Evolutionary conservation across 495 filamentous ascomycete genomes (phyloP).

Genomic region (Aspergillus cristatus): DNA sequence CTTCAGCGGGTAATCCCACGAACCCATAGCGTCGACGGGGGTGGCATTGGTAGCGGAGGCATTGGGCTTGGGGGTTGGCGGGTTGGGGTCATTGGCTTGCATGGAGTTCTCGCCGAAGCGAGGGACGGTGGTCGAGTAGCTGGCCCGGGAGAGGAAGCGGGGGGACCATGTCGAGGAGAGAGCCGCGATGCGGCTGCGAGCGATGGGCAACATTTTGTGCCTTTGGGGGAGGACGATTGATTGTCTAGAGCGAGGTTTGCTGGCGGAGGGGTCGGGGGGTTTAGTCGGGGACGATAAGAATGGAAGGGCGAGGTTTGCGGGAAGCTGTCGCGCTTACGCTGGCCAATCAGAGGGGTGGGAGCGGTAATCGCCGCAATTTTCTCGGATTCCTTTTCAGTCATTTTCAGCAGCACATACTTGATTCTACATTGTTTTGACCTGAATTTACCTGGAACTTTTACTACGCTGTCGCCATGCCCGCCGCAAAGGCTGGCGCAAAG

Average conservation of each 20-base stretch:
- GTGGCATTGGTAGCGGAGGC: conserved; percentile 54
- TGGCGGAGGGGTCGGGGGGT: conserved; percentile 4
- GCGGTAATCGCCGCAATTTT: neutral
- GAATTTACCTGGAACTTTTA: too few relatives aligned
- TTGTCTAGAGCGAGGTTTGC: too few relatives aligned
- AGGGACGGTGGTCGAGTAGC: conserved; percentile 40
- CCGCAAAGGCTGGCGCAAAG: conserved; percentile 25
- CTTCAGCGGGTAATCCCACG: conserved; percentile 36
- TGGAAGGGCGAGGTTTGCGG: conserved; percentile 18
- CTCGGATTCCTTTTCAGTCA: neutral
- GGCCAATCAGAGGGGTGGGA: conserved; percentile 17
- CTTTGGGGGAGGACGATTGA: too few relatives aligned
- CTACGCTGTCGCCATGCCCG: conserved; percentile 23
- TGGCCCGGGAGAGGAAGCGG: conserved; percentile 28
- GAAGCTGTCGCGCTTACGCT: conserved; percentile 9
- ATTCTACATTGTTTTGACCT: too few relatives aligned
- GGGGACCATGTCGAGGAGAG: conserved; percentile 28
- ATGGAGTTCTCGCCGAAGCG: conserved; percentile 41
- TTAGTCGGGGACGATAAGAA: conserved; percentile 7
- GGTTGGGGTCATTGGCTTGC: conserved; percentile 46
- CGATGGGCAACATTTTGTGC: conserved; percentile 48
- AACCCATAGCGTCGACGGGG: conserved; percentile 40
- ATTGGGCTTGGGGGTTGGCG: conserved; percentile 36
- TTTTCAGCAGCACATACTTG: too few relatives aligned
- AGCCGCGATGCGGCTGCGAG: conserved; percentile 39